phyloP scores from a whole-genome alignment of 306 rosid species.

The Acacia melanoxylon region DNA sequence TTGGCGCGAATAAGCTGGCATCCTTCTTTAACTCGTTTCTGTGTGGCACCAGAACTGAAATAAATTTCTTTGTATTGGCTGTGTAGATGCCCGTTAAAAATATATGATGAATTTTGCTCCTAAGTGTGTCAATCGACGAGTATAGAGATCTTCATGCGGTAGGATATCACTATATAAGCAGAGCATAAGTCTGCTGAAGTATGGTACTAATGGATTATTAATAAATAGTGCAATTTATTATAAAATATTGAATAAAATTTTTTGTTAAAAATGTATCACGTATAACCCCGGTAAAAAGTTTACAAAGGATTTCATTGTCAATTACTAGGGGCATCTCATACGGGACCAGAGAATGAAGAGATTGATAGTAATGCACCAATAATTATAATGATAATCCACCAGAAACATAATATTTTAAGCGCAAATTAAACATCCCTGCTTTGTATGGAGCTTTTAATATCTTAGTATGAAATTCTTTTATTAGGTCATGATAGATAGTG shows the following conservation, averaged over 20 bases:
- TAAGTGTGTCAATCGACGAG: neutral
- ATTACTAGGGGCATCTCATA: neutral
- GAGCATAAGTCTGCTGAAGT: neutral
- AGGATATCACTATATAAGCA: neutral
- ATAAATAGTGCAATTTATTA: neutral
- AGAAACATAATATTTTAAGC: neutral
- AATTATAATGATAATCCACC: neutral
- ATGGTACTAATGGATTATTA: neutral
- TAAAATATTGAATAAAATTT: neutral
- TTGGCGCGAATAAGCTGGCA: constrained; percentile 29
- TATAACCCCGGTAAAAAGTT: neutral
- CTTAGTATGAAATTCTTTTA: neutral
- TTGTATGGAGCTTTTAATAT: neutral
- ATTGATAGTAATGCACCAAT: neutral
- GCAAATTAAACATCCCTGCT: neutral
- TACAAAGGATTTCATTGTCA: neutral
- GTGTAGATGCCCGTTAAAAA: neutral
- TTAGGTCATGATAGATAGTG: neutral
- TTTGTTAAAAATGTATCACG: neutral
- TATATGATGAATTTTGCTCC: neutral
- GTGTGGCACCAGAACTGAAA: neutral
- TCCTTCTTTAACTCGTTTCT: constrained; percentile 16
- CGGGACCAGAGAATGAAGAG: neutral
- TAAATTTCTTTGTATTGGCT: neutral
- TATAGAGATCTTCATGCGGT: neutral